phyloP scores from a whole-genome alignment of 805 yeast species.

The Kregervanrija fluxuum region DNA sequence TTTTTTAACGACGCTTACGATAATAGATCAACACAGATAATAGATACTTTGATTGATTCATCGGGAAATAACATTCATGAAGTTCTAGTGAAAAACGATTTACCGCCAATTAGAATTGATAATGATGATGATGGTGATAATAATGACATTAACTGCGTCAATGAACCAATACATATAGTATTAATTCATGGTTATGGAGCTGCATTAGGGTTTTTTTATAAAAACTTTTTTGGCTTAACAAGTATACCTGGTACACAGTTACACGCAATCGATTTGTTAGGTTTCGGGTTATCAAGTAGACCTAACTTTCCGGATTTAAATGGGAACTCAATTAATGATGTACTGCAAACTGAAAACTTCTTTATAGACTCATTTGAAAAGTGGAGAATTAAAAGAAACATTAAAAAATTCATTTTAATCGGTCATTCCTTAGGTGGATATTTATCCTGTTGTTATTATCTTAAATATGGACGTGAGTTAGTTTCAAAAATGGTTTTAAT shows the following conservation, averaged over 20 bases:
- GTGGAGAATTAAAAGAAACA: slow-evolving; percentile 48
- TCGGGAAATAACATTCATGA: slow-evolving; percentile 58
- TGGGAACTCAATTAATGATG: slow-evolving; percentile 30
- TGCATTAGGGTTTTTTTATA: slow-evolving; percentile 71
- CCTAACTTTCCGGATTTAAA: slow-evolving; percentile 31
- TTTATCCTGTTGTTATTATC: slow-evolving; percentile 57
- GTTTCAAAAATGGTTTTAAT: slow-evolving; percentile 53
- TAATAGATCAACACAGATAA: slow-evolving; percentile 34
- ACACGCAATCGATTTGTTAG: slow-evolving; percentile 66
- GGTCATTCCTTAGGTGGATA: slow-evolving; percentile 83
- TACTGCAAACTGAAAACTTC: slow-evolving; percentile 45
- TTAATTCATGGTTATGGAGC: slow-evolving; percentile 93
- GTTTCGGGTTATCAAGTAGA: slow-evolving; percentile 64
- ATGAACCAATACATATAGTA: slow-evolving; percentile 36
- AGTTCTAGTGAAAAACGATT: slow-evolving; percentile 46
- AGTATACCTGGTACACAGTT: slow-evolving; percentile 47
- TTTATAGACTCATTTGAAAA: slow-evolving; percentile 52
- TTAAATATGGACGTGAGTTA: slow-evolving; percentile 42
- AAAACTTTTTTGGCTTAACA: slow-evolving; percentile 52
- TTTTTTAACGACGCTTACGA: slow-evolving; percentile 51
- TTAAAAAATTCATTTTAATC: slow-evolving; percentile 50
- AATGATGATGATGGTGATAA: neutral
- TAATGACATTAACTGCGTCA: neutral
- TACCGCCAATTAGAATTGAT: slow-evolving; percentile 5
- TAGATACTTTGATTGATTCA: slow-evolving; percentile 49